A percentile compares a stretch with the other conserved stretches of the same genome.
phyloP scores from a whole-genome alignment of 202 grass and related monocot species.

The Setaria italica region DNA sequence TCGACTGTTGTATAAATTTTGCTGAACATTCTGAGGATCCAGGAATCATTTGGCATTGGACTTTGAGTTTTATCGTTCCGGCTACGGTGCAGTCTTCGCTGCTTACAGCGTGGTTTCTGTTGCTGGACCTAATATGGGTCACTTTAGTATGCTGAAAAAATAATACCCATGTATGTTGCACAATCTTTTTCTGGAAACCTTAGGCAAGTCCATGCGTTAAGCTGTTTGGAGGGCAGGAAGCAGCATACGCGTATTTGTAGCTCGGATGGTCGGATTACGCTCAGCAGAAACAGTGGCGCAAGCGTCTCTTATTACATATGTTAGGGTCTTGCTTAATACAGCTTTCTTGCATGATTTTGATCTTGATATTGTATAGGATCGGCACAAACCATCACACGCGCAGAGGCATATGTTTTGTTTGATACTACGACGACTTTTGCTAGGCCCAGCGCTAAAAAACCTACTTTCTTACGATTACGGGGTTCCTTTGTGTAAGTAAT shows the following conservation, averaged over 20 bases:
- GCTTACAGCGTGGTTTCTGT: not conserved
- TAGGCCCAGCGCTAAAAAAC: too few species aligned
- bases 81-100: not conserved
- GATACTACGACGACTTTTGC: too few species aligned
- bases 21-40: not conserved
- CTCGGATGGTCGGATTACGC: too few species aligned
- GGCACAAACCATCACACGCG: not conserved
- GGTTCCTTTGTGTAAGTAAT: too few species aligned
- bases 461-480: too few species aligned
- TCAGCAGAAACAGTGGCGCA: too few species aligned
- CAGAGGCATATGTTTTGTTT: not conserved
- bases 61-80: not conserved
- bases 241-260: too few species aligned
- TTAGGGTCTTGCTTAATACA: too few species aligned
- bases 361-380: not conserved
- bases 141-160: not conserved
- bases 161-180: too few species aligned
- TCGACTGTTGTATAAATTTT: slow-evolving; percentile 5
- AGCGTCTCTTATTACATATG: too few species aligned
- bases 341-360: not conserved
- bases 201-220: not conserved
- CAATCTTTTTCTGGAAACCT: too few species aligned
- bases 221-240: not conserved
- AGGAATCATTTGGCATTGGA: not conserved
- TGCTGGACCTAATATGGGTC: not conserved